A percentile compares a stretch with the other conserved stretches of the same genome.
These are phyloP conservation scores for Nakaseomyces nivariensis DNA, from an alignment of 1,139 yeast genomes.

Conservation along the genomic window DNA sequence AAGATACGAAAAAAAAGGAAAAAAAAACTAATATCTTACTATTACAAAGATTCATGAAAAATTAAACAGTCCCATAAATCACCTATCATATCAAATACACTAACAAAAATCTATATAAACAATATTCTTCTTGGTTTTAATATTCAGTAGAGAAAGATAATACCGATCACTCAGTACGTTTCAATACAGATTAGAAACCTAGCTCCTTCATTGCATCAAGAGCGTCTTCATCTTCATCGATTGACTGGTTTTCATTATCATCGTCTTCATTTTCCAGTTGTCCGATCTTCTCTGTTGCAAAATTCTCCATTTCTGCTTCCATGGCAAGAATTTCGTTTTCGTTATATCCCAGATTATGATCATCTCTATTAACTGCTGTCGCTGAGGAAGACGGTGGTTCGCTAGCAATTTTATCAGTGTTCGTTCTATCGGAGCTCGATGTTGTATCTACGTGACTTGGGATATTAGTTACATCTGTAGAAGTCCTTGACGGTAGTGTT, in stretches of 20 bases:
- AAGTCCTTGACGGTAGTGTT: neutral
- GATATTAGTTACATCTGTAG: neutral
- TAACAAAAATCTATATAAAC: no score
- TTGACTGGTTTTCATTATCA: neutral
- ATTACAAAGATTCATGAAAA: no score
- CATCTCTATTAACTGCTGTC: slow-evolving; percentile 1
- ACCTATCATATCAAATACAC: no score
- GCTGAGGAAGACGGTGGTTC: neutral
- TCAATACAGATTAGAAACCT: slow-evolving; percentile 8
- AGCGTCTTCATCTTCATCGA: slow-evolving; percentile 21
- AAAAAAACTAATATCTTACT: no score
- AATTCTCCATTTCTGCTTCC: slow-evolving; percentile 1
- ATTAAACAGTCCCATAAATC: no score
- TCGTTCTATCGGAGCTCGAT: neutral
- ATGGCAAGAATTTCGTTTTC: slow-evolving; percentile 4
- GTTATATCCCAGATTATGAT: slow-evolving; percentile 1
- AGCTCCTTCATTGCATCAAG: slow-evolving; percentile 21
- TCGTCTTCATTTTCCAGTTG: slow-evolving; percentile 9
- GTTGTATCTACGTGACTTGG: slow-evolving; percentile 4
- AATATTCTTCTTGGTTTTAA: no score
- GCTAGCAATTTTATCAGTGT: neutral
- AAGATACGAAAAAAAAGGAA: no score
- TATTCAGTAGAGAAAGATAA: no score
- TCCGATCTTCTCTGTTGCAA: slow-evolving; percentile 6
- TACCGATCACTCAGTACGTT: no score